A percentile compares a stretch with the other conserved stretches of the same genome.
These are phyloP conservation scores for Lasiodiplodia citricola DNA, from an alignment of 2,329 filamentous ascomycete species.

Conservation along the genomic window DNA sequence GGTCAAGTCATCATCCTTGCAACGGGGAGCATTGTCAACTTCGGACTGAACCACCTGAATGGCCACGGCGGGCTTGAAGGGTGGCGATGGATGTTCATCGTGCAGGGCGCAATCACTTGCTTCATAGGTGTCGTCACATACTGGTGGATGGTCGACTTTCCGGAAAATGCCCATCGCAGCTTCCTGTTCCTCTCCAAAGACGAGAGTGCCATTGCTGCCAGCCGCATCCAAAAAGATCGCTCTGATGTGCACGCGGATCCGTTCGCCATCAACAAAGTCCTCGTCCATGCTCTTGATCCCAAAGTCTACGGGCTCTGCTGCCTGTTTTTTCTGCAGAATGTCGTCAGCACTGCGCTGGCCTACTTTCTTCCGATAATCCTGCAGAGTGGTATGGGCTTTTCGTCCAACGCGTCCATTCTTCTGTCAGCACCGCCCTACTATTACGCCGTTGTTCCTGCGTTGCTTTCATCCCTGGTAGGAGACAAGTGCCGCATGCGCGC, in stretches of 20 bases:
- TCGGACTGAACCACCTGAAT: constrained; percentile 68
- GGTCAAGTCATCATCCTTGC: constrained; percentile 70
- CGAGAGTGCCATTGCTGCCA: constrained; percentile 62
- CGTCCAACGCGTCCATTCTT: constrained; percentile 56
- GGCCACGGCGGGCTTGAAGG: constrained; percentile 62
- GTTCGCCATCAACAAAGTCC: constrained; percentile 61
- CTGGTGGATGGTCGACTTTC: constrained; percentile 75
- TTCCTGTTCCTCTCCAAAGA: constrained; percentile 62
- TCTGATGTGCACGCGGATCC: constrained; percentile 63
- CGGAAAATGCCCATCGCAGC: constrained; percentile 63
- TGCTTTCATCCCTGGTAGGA: constrained; percentile 66
- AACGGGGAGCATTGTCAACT: constrained; percentile 71
- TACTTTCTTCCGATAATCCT: constrained; percentile 71
- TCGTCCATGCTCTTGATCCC: constrained; percentile 61
- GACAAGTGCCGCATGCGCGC: constrained; percentile 66
- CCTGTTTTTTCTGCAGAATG: constrained; percentile 70
- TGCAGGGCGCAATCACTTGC: constrained; percentile 66
- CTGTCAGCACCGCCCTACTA: constrained; percentile 72
- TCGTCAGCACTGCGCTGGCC: constrained; percentile 67
- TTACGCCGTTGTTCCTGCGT: constrained; percentile 67
- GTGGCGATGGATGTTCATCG: constrained; percentile 73
- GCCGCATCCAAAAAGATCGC: constrained; percentile 65
- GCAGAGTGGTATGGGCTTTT: constrained; percentile 53
- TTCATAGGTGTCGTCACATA: constrained; percentile 66
- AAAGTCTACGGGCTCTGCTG: constrained; percentile 70